Evolutionary conservation across 1,139 yeast species (phyloP).

Genomic region (Pichiaceae sp.): DNA sequence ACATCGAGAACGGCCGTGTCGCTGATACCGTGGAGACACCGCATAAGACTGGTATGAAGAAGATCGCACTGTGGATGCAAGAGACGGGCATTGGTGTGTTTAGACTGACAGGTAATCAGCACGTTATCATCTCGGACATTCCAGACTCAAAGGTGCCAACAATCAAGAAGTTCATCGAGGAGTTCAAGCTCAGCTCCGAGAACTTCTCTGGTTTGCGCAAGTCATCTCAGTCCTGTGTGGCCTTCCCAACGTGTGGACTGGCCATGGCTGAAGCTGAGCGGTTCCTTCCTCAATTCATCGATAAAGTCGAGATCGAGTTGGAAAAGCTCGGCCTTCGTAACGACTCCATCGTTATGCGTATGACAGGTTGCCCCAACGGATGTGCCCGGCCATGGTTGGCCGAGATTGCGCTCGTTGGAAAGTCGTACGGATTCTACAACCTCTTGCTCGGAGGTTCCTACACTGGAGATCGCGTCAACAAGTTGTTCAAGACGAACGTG

Average conservation of each 20-base stretch:
- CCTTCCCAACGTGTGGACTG: conserved; percentile 97
- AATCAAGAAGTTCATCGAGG: conserved; percentile 55
- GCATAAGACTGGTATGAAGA: conserved; percentile 79
- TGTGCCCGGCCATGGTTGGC: conserved; percentile 99
- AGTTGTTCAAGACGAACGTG: conserved; percentile 79
- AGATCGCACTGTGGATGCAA: conserved; percentile 62
- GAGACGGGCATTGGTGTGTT: conserved; percentile 62
- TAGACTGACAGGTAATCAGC: conserved; percentile 95
- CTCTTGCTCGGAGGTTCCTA: conserved; percentile 96
- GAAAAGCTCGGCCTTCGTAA: conserved; percentile 93
- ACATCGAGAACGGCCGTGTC: conserved; percentile 94
- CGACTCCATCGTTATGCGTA: conserved; percentile 92
- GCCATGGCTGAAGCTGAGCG: conserved; percentile 99
- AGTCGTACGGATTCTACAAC: conserved; percentile 89
- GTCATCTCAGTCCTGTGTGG: conserved; percentile 95
- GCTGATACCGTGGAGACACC: conserved; percentile 88
- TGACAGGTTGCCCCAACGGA: conserved; percentile 99
- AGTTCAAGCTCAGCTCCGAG: conserved; percentile 79
- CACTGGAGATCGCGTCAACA: conserved; percentile 88
- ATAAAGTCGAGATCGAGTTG: conserved; percentile 72
- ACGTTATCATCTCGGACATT: conserved; percentile 67
- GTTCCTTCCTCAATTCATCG: conserved; percentile 75
- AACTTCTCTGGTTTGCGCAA: conserved; percentile 78
- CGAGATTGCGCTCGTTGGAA: conserved; percentile 92
- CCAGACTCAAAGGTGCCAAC: conserved; percentile 52